These are phyloP conservation scores for Xylariaceae sp. DNA, from an alignment of 2,329 filamentous ascomycete genomes.

Conservation along the genomic window DNA sequence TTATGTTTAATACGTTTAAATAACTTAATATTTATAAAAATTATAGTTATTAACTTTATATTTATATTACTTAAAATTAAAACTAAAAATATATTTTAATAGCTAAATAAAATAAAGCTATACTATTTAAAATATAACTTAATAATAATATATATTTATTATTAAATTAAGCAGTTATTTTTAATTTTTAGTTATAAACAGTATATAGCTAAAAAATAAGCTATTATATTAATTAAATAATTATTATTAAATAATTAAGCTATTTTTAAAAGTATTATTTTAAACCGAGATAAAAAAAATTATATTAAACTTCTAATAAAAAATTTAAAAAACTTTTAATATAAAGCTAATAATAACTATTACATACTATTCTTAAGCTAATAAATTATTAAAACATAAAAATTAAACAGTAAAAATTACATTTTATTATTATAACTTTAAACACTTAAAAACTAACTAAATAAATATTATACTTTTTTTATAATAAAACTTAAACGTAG, in stretches of 20 bases:
- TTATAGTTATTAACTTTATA: background rate
- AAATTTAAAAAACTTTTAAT: background rate
- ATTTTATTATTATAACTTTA: background rate
- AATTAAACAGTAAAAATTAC: background rate
- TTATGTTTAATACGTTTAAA: background rate
- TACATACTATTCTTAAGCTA: background rate
- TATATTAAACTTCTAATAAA: conserved; percentile 3
- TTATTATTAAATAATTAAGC: too few species aligned
- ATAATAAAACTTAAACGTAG: too few species aligned
- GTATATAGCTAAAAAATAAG: background rate
- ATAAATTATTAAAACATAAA: too few species aligned
- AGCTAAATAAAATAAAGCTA: background rate
- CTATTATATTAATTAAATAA: too few species aligned
- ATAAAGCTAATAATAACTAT: background rate
- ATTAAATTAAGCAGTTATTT: background rate
- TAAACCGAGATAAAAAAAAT: background rate
- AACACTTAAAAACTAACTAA: background rate
- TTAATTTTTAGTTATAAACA: background rate
- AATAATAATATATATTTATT: background rate
- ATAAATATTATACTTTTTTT: too few species aligned
- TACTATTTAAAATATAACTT: background rate
- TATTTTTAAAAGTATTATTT: conserved; percentile 2
- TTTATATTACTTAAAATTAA: background rate
- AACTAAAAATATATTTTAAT: background rate
- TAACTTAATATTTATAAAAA: background rate